Conservation (phyloP, 257 asterid genomes). For the Linderniella brevidens region DNA sequence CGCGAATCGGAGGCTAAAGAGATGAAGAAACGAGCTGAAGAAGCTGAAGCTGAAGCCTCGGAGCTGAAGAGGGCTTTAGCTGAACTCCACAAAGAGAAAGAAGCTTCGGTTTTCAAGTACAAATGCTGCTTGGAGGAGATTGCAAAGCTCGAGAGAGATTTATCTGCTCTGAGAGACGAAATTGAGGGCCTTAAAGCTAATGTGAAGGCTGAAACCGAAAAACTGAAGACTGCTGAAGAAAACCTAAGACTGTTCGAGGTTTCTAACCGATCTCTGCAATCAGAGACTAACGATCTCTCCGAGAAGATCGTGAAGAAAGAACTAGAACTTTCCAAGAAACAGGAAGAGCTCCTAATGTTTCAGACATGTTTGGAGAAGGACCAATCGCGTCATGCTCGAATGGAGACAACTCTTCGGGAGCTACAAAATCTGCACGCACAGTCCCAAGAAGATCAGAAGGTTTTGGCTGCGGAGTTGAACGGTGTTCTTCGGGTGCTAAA, state of each 20-base stretch:
- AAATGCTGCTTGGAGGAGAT: conserved; percentile 64
- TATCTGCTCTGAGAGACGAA: conserved; percentile 37
- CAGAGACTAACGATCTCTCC: conserved; percentile 59
- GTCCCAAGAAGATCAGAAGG: conserved; percentile 55
- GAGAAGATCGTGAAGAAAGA: conserved; percentile 58
- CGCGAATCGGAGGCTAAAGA: conserved; percentile 34
- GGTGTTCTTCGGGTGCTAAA: conserved; percentile 45
- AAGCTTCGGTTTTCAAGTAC: conserved; percentile 40
- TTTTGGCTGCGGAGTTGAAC: conserved; percentile 47
- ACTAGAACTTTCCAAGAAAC: conserved; percentile 58
- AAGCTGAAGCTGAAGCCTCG: conserved; percentile 50
- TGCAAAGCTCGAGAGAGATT: conserved; percentile 53
- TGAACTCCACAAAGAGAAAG: conserved; percentile 49
- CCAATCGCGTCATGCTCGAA: conserved; percentile 26
- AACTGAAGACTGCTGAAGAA: conserved; percentile 50
- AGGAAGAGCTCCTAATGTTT: conserved; percentile 59
- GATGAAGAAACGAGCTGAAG: conserved; percentile 44
- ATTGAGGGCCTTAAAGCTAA: conserved; percentile 43
- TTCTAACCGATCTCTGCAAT: conserved; percentile 43
- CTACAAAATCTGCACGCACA: conserved; percentile 47
- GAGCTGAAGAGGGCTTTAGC: conserved; percentile 35
- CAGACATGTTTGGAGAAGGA: conserved; percentile 42
- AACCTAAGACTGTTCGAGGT: conserved; percentile 40
- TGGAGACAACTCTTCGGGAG: conserved; percentile 50
- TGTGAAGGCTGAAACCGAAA: conserved; percentile 25